Base-by-base conservation (phyloP, 306 rosid genomes). In the Rubus idaeus region DNA sequence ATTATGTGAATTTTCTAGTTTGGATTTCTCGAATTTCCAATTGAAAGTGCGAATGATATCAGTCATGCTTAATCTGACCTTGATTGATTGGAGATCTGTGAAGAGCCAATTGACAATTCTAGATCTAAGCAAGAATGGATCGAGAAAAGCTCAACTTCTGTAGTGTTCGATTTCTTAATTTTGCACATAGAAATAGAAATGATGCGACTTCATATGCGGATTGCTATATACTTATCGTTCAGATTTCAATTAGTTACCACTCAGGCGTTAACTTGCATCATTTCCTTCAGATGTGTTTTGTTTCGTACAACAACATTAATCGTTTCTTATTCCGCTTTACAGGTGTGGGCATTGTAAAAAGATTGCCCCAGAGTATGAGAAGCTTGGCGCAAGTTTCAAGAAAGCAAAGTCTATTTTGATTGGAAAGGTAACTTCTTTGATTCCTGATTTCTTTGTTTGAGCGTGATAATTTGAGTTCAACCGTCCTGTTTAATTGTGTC, bases 291-390 rank as follows among this genome's bases (percentile, higher is more conserved):
- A 30, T 35, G 46, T 6, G 18, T 51, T 70, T 3, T 35, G 62
- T 30, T 71, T 70, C 3, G 42, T 39, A 46, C 47, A 2, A 4
- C 20, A 16, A 39, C 0, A 14, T 3, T 16, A 4, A 10, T 10
- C 4, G 8, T 4, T 61, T 5, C 9, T 6, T 50, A 3, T 51
- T 55, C 79, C 13, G 13, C 5, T 8, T 73, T 74, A 68, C 80
- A 94, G 98, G 98, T 94, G 97, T 84, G 98, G 97, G 14, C 98
- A 95, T 74, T 89, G 97, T 86, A 92, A 95, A 80, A 95, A 66
- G 85, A 95, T 95, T 75, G 93, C 96, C 8, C 97, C 96, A 3
- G 97, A 95, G 67, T 95, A 74, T 81, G 97, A 92, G 84, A 91
- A 89, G 70, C 91, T 94, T n/a, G 97, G 86, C 16, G 40, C 86